phyloP scores from a whole-genome alignment of 2,329 filamentous ascomycete species.

The Epichloe gansuensis region DNA sequence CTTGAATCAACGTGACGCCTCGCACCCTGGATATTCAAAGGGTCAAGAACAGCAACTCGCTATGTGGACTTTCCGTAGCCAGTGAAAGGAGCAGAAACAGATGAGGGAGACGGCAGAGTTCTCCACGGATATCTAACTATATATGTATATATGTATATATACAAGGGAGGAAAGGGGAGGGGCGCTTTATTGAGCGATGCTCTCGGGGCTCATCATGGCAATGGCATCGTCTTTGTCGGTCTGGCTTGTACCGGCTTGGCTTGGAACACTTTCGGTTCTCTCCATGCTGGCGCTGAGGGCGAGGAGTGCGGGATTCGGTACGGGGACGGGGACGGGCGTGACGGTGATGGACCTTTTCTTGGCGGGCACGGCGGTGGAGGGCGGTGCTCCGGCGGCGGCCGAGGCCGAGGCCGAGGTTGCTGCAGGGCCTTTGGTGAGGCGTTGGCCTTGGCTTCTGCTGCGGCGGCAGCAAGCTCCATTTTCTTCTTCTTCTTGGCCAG shows the following conservation, averaged over 20 bases:
- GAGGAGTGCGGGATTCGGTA: slow-evolving; percentile 27
- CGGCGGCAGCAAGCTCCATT: slow-evolving; percentile 42
- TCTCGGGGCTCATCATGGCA: slow-evolving; percentile 79
- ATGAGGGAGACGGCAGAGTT: not conserved
- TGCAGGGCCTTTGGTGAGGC: slow-evolving; percentile 17
- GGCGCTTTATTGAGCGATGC: slow-evolving; percentile 41
- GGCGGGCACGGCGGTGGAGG: slow-evolving; percentile 28
- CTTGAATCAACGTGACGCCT: too few relatives aligned
- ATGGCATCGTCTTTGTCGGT: slow-evolving; percentile 56
- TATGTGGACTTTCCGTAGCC: not conserved
- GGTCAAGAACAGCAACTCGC: too few relatives aligned
- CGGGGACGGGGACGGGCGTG: slow-evolving; percentile 22
- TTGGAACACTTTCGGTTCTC: slow-evolving; percentile 44
- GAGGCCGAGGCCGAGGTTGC: slow-evolving; percentile 8
- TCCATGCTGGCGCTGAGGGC: slow-evolving; percentile 41
- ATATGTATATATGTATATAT: not conserved
- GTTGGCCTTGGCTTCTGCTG: slow-evolving; percentile 34
- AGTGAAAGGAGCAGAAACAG: not conserved
- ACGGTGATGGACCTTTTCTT: slow-evolving; percentile 40
- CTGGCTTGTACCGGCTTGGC: slow-evolving; percentile 46
- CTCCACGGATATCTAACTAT: not conserved
- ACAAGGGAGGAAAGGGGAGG: not conserved
- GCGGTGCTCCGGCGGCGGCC: slow-evolving; percentile 10
- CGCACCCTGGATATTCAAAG: too few relatives aligned
- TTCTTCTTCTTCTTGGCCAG: slow-evolving; percentile 85